A percentile compares a stretch with the other conserved stretches of the same genome.
Conservation (phyloP, 2,329 filamentous ascomycete species). For the Diaporthe citri region DNA sequence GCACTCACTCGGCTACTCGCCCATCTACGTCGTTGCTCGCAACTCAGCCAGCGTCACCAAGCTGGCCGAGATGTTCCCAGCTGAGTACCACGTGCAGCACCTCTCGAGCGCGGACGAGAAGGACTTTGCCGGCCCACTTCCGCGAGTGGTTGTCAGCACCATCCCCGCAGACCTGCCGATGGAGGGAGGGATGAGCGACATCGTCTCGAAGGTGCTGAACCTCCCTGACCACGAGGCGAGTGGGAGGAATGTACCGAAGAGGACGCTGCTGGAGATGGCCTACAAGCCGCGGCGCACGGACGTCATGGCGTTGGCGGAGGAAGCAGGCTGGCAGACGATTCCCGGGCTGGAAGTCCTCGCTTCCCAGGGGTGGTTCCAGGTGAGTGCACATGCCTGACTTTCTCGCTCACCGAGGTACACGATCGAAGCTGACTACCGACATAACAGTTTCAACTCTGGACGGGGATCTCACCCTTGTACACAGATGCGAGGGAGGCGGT, state of each 20-base stretch:
- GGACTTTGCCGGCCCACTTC: conserved; percentile 62
- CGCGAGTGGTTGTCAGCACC: conserved; percentile 85
- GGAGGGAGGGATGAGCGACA: conserved; percentile 75
- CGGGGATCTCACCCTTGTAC: conserved; percentile 81
- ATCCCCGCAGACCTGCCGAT: conserved; percentile 91
- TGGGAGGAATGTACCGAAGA: conserved; percentile 53
- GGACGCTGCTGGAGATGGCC: conserved; percentile 91
- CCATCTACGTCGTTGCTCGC: conserved; percentile 89
- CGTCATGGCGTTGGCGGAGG: conserved; percentile 85
- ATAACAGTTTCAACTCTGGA: conserved; percentile 83
- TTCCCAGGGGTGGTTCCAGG: conserved; percentile 90
- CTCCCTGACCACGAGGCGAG: conserved; percentile 49
- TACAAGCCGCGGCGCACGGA: conserved; percentile 90
- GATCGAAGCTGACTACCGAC: conserved; percentile 43
- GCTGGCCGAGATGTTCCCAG: conserved; percentile 80
- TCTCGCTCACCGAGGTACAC: neutral
- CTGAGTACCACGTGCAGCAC: conserved; percentile 77
- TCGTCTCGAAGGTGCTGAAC: conserved; percentile 69
- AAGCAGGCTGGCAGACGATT: conserved; percentile 84
- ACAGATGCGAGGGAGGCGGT: conserved; percentile 74
- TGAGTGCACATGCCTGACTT: conserved; percentile 56
- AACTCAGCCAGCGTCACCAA: conserved; percentile 75
- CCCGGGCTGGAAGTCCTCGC: conserved; percentile 90
- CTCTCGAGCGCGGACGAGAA: conserved; percentile 67
- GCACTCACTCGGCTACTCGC: conserved; percentile 83